Conservation (phyloP, 129 eudicot species). For the Lactuca sativa region DNA sequence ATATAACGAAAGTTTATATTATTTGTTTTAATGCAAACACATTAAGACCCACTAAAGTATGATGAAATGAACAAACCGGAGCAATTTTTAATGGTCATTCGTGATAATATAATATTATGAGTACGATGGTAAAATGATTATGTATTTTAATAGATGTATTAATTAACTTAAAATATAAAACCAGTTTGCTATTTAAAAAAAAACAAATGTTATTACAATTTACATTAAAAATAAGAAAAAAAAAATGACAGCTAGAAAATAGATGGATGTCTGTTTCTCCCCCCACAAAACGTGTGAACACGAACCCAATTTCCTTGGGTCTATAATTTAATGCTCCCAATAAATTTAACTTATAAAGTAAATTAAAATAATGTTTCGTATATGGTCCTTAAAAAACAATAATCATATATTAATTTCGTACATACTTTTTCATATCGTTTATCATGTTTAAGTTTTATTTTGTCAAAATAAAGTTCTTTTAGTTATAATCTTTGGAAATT, state of each 20-base stretch:
- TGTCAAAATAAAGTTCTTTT: no score
- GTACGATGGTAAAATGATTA: not conserved
- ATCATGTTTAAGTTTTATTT: no score
- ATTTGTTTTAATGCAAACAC: no score
- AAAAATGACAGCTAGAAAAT: conserved; percentile 25
- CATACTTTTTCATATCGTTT: no score
- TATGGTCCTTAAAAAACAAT: not conserved
- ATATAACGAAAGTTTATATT: no score
- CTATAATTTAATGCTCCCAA: conserved; percentile 29
- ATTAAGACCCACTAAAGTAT: no score
- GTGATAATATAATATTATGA: not conserved
- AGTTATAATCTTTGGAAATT: no score
- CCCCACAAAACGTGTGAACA: conserved; percentile 31
- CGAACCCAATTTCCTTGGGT: conserved; percentile 26
- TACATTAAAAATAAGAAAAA: not conserved
- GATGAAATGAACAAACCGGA: no score
- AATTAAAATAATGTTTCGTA: not conserved
- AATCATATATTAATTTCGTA: no score
- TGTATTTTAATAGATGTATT: not conserved
- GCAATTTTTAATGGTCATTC: no score
- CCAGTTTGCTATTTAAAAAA: not conserved
- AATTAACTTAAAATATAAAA: not conserved
- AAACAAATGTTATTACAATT: not conserved
- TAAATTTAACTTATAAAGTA: not conserved
- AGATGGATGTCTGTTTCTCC: conserved; percentile 30